These are phyloP conservation scores for Phyllosticta citrichinensis DNA, from an alignment of 2,329 filamentous ascomycete species.

Conservation along the genomic window DNA sequence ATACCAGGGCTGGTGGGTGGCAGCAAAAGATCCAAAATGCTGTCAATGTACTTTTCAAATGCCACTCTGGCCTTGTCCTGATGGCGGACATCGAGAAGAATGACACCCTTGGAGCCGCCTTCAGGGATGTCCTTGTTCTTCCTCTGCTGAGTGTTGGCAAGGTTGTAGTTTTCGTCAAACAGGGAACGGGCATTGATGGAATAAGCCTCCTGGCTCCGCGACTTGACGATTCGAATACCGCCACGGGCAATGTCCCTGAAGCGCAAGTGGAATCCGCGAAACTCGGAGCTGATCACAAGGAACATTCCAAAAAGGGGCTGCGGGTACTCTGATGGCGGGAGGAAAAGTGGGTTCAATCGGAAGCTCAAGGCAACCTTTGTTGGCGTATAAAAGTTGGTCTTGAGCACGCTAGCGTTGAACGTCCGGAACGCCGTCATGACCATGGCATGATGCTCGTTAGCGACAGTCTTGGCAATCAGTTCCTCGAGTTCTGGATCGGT, in stretches of 20 bases:
- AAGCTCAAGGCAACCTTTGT: constrained; percentile 98
- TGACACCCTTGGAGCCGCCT: constrained; percentile 95
- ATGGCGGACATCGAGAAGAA: constrained; percentile 84
- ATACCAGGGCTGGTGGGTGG: constrained; percentile 88
- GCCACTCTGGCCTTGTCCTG: constrained; percentile 87
- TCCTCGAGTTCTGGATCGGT: constrained; percentile 28
- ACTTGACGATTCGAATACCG: constrained; percentile 98
- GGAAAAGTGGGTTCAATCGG: constrained; percentile 78
- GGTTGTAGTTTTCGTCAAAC: constrained; percentile 97
- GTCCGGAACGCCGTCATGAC: constrained; percentile 94
- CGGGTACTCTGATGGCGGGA: constrained; percentile 86
- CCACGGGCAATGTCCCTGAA: constrained; percentile 96
- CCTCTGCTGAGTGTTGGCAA: constrained; percentile 95
- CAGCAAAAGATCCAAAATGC: constrained; percentile 87
- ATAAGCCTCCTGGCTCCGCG: constrained; percentile 89
- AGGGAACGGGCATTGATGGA: constrained; percentile 91
- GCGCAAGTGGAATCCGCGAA: constrained; percentile 90
- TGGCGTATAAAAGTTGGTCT: constrained; percentile 96
- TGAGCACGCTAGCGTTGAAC: constrained; percentile 87
- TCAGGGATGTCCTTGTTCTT: constrained; percentile 99
- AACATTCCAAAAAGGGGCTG: constrained; percentile 97
- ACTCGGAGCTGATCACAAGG: constrained; percentile 92
- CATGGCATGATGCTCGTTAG: constrained; percentile 93
- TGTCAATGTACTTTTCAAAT: constrained; percentile 99
- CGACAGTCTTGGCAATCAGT: constrained; percentile 29